phyloP scores from a whole-genome alignment of 2,329 filamentous ascomycete species.

The Leptographium wingfieldii region DNA sequence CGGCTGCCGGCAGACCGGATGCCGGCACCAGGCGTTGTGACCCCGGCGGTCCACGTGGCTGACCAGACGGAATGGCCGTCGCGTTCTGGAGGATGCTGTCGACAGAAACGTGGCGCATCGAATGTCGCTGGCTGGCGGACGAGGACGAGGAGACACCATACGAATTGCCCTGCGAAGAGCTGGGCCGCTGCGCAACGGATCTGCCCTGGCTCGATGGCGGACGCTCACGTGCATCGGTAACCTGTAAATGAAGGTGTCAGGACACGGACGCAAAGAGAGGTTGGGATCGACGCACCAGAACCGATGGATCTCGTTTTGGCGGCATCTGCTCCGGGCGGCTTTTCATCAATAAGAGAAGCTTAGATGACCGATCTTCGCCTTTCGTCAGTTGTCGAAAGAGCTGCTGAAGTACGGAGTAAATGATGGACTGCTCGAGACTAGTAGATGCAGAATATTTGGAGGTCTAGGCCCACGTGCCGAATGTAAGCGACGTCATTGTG shows the following conservation, averaged over 20 bases:
- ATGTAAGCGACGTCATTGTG: conserved; percentile 6
- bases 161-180: conserved; percentile 3
- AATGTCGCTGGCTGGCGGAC: conserved; percentile 16
- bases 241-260: conserved; percentile 22
- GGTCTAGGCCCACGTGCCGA: conserved; percentile 3
- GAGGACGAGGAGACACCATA: conserved; percentile 10
- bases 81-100: conserved; percentile 92
- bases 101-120: conserved; percentile 72
- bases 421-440: background rate
- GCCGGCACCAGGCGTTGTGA: conserved; percentile 24
- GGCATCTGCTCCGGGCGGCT: background rate
- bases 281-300: conserved; percentile 33
- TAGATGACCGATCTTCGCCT: too few species aligned
- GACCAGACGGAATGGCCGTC: conserved; percentile 88
- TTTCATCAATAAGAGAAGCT: too few species aligned
- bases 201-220: conserved; percentile 17
- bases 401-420: too few species aligned
- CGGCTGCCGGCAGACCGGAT: conserved; percentile 1
- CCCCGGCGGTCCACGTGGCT: conserved; percentile 65
- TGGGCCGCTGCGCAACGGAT: conserved; percentile 5
- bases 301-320: conserved; percentile 44
- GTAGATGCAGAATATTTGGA: background rate
- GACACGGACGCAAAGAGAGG: too few species aligned
- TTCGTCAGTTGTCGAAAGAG: too few species aligned
- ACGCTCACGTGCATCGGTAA: conserved; percentile 44